phyloP scores from a whole-genome alignment of 495 filamentous ascomycete genomes.

The Penicillium pancosmium region DNA sequence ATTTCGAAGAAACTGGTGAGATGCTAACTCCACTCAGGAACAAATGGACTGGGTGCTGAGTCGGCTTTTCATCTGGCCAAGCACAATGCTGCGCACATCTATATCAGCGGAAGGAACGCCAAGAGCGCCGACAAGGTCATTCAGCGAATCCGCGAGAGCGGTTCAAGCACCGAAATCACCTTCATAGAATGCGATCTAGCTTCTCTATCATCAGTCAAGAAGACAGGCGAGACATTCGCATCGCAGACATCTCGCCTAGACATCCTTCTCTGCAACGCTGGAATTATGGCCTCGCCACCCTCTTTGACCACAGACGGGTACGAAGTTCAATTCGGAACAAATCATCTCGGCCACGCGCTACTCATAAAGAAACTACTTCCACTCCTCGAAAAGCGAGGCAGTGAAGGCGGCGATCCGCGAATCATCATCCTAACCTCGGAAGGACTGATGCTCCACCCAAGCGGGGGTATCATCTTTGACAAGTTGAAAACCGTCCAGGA shows the following conservation, averaged over 20 bases:
- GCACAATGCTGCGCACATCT: constrained; percentile 59
- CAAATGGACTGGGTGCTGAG: constrained; percentile 60
- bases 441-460: constrained; percentile 38
- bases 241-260: constrained; percentile 44
- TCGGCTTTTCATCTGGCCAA: constrained; percentile 54
- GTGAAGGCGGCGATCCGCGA: constrained; percentile 33
- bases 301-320: constrained; percentile 60
- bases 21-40: constrained; percentile 19
- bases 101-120: constrained; percentile 56
- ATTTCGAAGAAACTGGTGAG: too few species aligned
- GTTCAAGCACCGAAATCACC: constrained; percentile 28
- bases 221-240: constrained; percentile 37
- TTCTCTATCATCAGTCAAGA: constrained; percentile 47
- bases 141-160: constrained; percentile 37
- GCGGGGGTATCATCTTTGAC: constrained; percentile 54
- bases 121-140: constrained; percentile 49
- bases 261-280: constrained; percentile 68
- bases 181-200: constrained; percentile 50
- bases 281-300: constrained; percentile 59
- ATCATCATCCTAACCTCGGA: constrained; percentile 46
- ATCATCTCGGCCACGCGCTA: constrained; percentile 68
- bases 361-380: constrained; percentile 63
- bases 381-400: constrained; percentile 42
- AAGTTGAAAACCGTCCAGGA: constrained; percentile 18
- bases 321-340: constrained; percentile 69